Evolutionary conservation across 2,329 filamentous ascomycete genomes (phyloP).

Genomic region (Aureobasidium lini): DNA sequence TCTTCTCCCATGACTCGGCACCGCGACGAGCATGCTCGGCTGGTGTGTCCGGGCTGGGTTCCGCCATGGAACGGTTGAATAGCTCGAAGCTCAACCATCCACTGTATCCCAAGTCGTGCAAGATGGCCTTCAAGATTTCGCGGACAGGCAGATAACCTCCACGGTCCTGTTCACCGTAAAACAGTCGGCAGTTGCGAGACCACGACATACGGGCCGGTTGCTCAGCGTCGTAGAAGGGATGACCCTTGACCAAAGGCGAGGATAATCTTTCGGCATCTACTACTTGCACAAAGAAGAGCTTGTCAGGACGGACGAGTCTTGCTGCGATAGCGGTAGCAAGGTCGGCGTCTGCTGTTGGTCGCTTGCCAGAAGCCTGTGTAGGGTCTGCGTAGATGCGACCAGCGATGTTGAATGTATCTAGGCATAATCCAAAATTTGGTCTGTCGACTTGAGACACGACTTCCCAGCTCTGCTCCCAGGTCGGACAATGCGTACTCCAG

Average conservation of each 20-base stretch:
- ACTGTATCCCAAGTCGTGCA: constrained; percentile 56
- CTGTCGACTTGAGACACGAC: constrained; percentile 44
- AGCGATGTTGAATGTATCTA: constrained; percentile 20
- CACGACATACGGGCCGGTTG: constrained; percentile 65
- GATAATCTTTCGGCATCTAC: constrained; percentile 62
- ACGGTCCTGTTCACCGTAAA: constrained; percentile 50
- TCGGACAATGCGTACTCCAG: constrained; percentile 63
- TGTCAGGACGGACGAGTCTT: constrained; percentile 26
- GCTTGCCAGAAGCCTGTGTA: constrained; percentile 13
- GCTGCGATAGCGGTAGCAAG: not conserved
- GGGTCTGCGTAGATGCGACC: constrained; percentile 20
- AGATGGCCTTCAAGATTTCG: constrained; percentile 53
- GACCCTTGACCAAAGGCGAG: constrained; percentile 47
- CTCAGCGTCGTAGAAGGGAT: constrained; percentile 48
- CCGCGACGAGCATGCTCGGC: constrained; percentile 44
- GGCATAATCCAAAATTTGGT: constrained; percentile 18
- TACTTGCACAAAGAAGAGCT: constrained; percentile 70
- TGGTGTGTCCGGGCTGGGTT: constrained; percentile 45
- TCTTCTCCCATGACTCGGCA: constrained; percentile 43
- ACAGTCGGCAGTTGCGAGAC: constrained; percentile 65
- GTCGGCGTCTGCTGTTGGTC: constrained; percentile 26
- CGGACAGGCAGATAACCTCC: constrained; percentile 60
- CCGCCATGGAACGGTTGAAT: constrained; percentile 55
- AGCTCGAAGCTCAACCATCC: constrained; percentile 68
- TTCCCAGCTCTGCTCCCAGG: constrained; percentile 66